Conservation (phyloP, 2,329 filamentous ascomycete genomes). For the Massarina eburnea region DNA sequence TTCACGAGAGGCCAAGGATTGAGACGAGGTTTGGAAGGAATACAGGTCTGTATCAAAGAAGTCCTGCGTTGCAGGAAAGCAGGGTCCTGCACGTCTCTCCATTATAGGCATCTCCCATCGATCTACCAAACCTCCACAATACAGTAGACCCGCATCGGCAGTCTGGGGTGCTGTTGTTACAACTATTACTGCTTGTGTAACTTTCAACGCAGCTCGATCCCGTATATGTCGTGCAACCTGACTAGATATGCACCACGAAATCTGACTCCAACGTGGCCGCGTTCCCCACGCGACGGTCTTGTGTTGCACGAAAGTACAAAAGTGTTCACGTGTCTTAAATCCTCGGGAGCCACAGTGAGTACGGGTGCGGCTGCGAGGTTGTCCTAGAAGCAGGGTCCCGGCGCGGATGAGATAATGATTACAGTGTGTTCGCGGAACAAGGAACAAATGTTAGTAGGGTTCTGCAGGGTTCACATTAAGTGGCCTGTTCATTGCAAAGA, state of each 20-base stretch:
- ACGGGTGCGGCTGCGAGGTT: background rate
- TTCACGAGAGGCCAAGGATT: no score
- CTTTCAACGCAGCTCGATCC: background rate
- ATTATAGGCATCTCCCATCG: background rate
- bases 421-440: background rate
- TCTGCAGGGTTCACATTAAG: background rate
- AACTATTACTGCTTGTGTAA: background rate
- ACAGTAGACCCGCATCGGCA: no score
- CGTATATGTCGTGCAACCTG: slow-evolving; percentile 21
- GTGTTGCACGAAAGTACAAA: slow-evolving; percentile 12
- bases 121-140: background rate
- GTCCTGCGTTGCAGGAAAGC: background rate
- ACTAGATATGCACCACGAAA: slow-evolving; percentile 42
- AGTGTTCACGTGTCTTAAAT: slow-evolving; percentile 24
- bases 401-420: background rate
- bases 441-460: background rate
- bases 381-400: background rate
- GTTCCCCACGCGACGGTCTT: slow-evolving; percentile 16
- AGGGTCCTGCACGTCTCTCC: background rate
- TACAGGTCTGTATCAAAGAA: background rate
- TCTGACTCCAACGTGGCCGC: slow-evolving; percentile 27
- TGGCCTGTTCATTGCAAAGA: slow-evolving; percentile 16
- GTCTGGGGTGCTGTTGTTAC: no score
- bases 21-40: no score
- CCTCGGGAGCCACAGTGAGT: slow-evolving; percentile 9